Percentiles rank a stretch among this genome's conserved stretches.
Evolutionary conservation across 495 filamentous ascomycete genomes (phyloP).

Genomic region (Penicillium cosmopolitanum): DNA sequence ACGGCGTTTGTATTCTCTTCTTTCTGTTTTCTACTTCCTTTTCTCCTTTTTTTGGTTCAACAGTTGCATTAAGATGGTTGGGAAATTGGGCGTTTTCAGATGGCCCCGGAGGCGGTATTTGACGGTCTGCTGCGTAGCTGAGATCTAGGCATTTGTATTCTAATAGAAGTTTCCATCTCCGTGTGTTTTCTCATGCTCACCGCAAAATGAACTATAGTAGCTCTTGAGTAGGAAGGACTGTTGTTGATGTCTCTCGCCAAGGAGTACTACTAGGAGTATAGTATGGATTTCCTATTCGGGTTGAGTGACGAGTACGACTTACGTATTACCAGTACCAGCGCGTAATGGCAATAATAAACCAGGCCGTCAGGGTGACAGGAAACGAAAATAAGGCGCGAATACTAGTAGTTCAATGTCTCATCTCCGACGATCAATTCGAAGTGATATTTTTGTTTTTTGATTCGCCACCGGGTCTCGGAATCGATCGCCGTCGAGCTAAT

Average conservation of each 20-base stretch:
- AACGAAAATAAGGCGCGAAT: neutral
- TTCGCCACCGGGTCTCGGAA: neutral
- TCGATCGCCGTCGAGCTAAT: neutral
- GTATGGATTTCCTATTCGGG: neutral
- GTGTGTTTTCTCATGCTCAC: neutral
- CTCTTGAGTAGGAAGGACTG: no score
- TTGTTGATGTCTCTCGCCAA: no score
- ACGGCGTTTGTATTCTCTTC: constrained; percentile 1
- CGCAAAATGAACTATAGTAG: neutral
- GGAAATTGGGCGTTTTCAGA: constrained; percentile 26
- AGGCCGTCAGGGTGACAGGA: neutral
- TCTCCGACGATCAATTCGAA: neutral
- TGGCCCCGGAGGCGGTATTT: constrained; percentile 20
- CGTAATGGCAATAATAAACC: no score
- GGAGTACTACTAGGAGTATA: no score
- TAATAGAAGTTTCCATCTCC: constrained; percentile 20
- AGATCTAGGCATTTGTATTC: constrained; percentile 19
- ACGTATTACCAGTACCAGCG: neutral
- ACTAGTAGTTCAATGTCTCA: neutral
- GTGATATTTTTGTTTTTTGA: neutral
- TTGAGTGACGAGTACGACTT: neutral
- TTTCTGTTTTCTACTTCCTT: neutral
- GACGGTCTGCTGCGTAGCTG: constrained; percentile 6
- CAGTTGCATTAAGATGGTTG: constrained; percentile 31
- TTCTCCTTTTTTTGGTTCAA: constrained; percentile 5